These are phyloP conservation scores for Eucalyptus curtisii DNA, from an alignment of 345 rosid species.

Conservation along the genomic window DNA sequence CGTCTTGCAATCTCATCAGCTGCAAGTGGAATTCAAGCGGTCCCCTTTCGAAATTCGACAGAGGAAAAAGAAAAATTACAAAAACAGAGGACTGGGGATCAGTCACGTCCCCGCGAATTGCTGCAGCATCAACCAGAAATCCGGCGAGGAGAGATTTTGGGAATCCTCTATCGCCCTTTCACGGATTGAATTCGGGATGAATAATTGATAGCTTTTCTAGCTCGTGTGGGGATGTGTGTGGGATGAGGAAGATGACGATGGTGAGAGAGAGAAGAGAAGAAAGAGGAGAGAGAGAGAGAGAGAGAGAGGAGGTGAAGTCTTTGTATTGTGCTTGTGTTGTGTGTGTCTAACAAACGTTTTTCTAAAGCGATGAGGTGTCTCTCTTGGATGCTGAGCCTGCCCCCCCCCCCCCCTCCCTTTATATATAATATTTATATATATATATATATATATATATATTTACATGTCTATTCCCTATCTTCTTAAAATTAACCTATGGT, in stretches of 20 bases:
- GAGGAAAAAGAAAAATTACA: not conserved
- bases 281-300: not conserved
- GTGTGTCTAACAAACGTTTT: constrained; percentile 6
- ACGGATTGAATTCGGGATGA: not conserved
- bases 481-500: not conserved
- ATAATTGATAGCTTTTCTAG: not conserved
- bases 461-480: not conserved
- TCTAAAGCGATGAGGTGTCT: constrained; percentile 25
- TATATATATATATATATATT: not conserved
- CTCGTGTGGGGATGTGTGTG: not conserved
- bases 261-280: not conserved
- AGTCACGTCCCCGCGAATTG: not conserved
- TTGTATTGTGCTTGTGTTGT: not conserved
- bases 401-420: not conserved
- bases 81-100: not conserved
- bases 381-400: not conserved
- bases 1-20: constrained; percentile 24
- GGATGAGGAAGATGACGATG: not conserved
- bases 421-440: not conserved
- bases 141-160: not conserved
- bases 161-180: not conserved
- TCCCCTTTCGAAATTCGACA: not conserved
- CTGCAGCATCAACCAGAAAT: not conserved
- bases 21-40: constrained; percentile 11
- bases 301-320: not conserved